Percentiles rank a stretch among this genome's conserved stretches.
These are phyloP conservation scores for Tylopilus sp. DNA, from an alignment of 768 basidiomycete genomes.

Conservation along the genomic window DNA sequence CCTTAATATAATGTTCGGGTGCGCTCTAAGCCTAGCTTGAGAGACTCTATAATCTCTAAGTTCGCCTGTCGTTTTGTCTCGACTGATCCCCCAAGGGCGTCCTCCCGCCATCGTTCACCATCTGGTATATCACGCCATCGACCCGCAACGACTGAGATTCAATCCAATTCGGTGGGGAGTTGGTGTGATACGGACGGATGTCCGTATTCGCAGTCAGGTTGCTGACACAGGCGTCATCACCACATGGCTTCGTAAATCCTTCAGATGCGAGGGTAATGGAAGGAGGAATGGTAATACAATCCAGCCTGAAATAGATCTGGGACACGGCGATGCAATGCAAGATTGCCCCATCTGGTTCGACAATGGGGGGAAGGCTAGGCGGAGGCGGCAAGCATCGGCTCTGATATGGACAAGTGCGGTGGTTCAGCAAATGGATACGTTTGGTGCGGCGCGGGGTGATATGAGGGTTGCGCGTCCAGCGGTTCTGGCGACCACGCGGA, in stretches of 20 bases:
- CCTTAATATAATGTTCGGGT: slow-evolving; percentile 8
- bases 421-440: slow-evolving; percentile 26
- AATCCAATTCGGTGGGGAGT: slow-evolving; percentile 29
- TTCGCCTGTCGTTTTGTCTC: slow-evolving; percentile 37
- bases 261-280: slow-evolving; percentile 55
- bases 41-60: slow-evolving; percentile 18
- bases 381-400: slow-evolving; percentile 29
- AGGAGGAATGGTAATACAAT: slow-evolving; percentile 72
- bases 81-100: slow-evolving; percentile 47
- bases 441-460: slow-evolving; percentile 18
- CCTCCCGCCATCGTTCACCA: slow-evolving; percentile 67
- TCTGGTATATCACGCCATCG: slow-evolving; percentile 62
- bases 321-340: slow-evolving; percentile 64
- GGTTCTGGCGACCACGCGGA: slow-evolving; percentile 39
- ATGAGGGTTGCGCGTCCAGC: slow-evolving; percentile 32
- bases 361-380: slow-evolving; percentile 22
- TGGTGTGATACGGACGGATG: slow-evolving; percentile 30
- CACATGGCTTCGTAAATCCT: slow-evolving; percentile 43
- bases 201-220: background rate
- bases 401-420: slow-evolving; percentile 31
- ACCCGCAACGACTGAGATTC: slow-evolving; percentile 23
- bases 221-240: background rate
- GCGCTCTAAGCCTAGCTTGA: slow-evolving; percentile 24
- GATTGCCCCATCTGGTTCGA: slow-evolving; percentile 46
- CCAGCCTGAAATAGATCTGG: slow-evolving; percentile 65